Evolutionary conservation across 2,329 filamentous ascomycete species (phyloP).

Genomic region (Drechslera avenae): DNA sequence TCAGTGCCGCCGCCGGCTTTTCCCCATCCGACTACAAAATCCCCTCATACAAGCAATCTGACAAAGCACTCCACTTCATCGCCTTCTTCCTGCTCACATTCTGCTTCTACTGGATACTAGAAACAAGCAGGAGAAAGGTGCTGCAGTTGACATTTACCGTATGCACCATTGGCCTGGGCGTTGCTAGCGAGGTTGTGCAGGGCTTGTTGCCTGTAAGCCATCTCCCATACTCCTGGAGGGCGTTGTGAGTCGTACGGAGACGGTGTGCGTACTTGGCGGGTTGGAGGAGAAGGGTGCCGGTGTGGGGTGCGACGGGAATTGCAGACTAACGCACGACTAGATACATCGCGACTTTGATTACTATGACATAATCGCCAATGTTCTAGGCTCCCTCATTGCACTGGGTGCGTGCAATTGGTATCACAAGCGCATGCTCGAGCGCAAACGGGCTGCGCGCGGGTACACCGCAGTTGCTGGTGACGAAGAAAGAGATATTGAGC

Average conservation of each 20-base stretch:
- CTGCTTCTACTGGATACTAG: slow-evolving; percentile 94
- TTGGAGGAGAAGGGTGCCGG: neutral
- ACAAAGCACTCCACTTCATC: slow-evolving; percentile 85
- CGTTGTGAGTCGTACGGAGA: neutral
- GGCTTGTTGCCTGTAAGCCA: slow-evolving; percentile 64
- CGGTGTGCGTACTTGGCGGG: neutral
- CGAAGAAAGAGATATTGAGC: slow-evolving; percentile 69
- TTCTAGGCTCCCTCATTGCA: slow-evolving; percentile 75
- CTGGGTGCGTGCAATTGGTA: slow-evolving; percentile 85
- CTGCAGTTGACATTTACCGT: slow-evolving; percentile 81
- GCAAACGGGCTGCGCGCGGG: slow-evolving; percentile 73
- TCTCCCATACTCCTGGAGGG: neutral
- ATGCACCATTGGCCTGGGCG: slow-evolving; percentile 73
- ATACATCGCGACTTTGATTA: slow-evolving; percentile 68
- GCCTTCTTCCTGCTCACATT: slow-evolving; percentile 90
- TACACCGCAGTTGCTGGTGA: slow-evolving; percentile 73
- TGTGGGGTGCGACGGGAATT: no score
- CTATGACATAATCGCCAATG: slow-evolving; percentile 86
- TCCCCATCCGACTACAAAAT: slow-evolving; percentile 56
- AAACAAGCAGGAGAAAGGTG: slow-evolving; percentile 83
- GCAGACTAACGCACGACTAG: slow-evolving; percentile 27
- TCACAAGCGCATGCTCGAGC: slow-evolving; percentile 92
- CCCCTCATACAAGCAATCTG: slow-evolving; percentile 69
- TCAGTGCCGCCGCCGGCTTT: slow-evolving; percentile 75
- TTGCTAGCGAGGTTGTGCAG: slow-evolving; percentile 79